phyloP scores from a whole-genome alignment of 169 alveolate genomes.

The Plasmodium yoelii region DNA sequence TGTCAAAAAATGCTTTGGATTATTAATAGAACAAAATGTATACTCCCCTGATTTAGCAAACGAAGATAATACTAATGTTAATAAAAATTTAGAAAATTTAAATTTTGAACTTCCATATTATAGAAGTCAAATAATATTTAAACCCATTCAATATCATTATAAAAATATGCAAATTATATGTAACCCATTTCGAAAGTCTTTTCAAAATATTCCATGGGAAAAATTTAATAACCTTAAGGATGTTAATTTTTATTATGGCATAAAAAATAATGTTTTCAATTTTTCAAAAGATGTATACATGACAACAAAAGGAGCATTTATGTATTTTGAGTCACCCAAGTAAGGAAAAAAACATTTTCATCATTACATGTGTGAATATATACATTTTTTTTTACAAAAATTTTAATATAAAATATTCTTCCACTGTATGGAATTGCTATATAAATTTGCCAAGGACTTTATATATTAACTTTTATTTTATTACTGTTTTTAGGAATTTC shows the following conservation, averaged over 20 bases:
- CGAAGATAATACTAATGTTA: slow-evolving; percentile 54
- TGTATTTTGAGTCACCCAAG: slow-evolving; percentile 73
- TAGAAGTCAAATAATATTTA: slow-evolving; percentile 52
- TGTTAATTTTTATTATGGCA: slow-evolving; percentile 48
- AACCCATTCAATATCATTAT: slow-evolving; percentile 67
- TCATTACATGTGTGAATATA: neutral
- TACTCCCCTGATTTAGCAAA: slow-evolving; percentile 40
- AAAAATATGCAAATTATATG: slow-evolving; percentile 45
- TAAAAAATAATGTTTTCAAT: slow-evolving; percentile 47
- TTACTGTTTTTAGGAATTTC: slow-evolving; percentile 54
- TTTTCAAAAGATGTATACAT: slow-evolving; percentile 65
- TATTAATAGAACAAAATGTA: slow-evolving; percentile 68
- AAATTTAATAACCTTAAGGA: slow-evolving; percentile 44
- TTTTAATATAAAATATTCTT: too few relatives aligned
- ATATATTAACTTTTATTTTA: slow-evolving; percentile 4
- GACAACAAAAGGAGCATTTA: slow-evolving; percentile 71
- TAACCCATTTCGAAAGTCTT: slow-evolving; percentile 35
- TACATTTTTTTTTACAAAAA: too few relatives aligned
- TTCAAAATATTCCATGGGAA: slow-evolving; percentile 53
- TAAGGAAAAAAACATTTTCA: slow-evolving; percentile 14
- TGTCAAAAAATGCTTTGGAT: slow-evolving; percentile 76
- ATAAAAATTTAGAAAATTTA: slow-evolving; percentile 76
- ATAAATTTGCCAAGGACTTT: neutral
- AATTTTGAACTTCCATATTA: slow-evolving; percentile 65
- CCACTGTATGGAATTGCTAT: too few relatives aligned